Base-by-base conservation (phyloP, 371 early-diverging fungal species). In the Apophysomyces ossiformis region DNA sequence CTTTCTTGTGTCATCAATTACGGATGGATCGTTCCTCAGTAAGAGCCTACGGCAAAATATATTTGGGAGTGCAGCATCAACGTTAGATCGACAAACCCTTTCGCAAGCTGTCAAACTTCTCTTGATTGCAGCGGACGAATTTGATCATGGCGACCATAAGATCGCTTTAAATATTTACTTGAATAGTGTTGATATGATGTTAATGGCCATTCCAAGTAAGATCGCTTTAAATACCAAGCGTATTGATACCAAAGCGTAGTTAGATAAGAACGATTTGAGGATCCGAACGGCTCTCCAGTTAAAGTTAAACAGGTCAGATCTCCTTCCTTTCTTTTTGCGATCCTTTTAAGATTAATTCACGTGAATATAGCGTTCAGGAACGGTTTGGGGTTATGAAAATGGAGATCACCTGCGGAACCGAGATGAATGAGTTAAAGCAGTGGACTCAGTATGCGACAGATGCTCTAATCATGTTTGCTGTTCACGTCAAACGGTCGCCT, bases 401-500 rank as follows among this genome's bases (percentile, higher is more conserved):
- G 21, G 21, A 21, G 7, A 11, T 18, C 0, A 21, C 54, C 9
- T 7, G 26, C 21, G 35, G 5, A 9, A 1, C 54, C 21, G 21
- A 50, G 9, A 11, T 11, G 21, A 9, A 26, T n/a, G 8, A 50
- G 13, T 77, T 75, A 26, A 75, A 75, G 60, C 65, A 57, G 18
- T 47, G 77, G 32, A 71, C 76, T 21, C 77, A 87, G 37, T 72
- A 74, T 16, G 73, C 88, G 12, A 83, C 82, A 60, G 68, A 84
- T 3, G 71, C 81, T 0, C 77, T 83, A 0, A 83, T 89, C 9
- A 68, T 77, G 2, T 71, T 75, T 44, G 90, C 90, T 0, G 76
- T 88, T 12, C 69, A 83, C 5, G 67, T 88, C 16, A 89, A 89
- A 67, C 88, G 85, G 65, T 88, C 89, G 0, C 90, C 89, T 13